Evolutionary conservation across 2,329 filamentous ascomycete species (phyloP).

Genomic region (Ampelomyces quisqualis): DNA sequence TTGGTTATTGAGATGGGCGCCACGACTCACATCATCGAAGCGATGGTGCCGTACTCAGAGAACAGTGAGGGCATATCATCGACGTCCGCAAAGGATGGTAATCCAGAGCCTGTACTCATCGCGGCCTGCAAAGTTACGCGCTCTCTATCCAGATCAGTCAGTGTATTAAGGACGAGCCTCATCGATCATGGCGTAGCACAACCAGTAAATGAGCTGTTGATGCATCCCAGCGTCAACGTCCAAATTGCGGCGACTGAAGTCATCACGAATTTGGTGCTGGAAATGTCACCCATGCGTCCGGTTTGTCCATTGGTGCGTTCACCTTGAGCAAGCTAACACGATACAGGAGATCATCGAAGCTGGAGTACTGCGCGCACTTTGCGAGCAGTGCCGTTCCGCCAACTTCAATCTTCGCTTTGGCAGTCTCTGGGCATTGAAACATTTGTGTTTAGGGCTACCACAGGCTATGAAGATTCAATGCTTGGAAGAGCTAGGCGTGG

Average conservation of each 20-base stretch:
- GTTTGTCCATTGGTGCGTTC: conserved; percentile 54
- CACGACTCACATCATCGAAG: conserved; percentile 79
- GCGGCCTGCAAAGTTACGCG: conserved; percentile 81
- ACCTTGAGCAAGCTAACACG: conserved; percentile 10
- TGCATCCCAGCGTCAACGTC: conserved; percentile 72
- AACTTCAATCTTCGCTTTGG: conserved; percentile 79
- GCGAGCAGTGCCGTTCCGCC: conserved; percentile 78
- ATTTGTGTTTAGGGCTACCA: conserved; percentile 73
- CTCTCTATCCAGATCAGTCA: conserved; percentile 81
- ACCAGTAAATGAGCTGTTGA: conserved; percentile 74
- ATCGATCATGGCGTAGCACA: conserved; percentile 81
- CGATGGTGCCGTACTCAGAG: conserved; percentile 64
- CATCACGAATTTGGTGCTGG: conserved; percentile 80
- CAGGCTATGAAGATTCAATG: conserved; percentile 74
- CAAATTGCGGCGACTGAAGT: conserved; percentile 83
- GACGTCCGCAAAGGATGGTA: conserved; percentile 61
- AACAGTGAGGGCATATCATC: conserved; percentile 34
- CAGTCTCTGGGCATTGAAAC: conserved; percentile 91
- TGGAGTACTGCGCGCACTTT: conserved; percentile 74
- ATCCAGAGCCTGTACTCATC: conserved; percentile 74
- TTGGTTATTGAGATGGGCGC: conserved; percentile 79
- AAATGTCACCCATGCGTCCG: conserved; percentile 88
- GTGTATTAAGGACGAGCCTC: conserved; percentile 78
- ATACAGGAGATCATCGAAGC: conserved; percentile 64
- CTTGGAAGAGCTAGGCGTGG: conserved; percentile 72